Percentiles rank a stretch among this genome's conserved stretches.
Conservation (phyloP, 2,329 filamentous ascomycete genomes). For the Metarhizium guizhouense region DNA sequence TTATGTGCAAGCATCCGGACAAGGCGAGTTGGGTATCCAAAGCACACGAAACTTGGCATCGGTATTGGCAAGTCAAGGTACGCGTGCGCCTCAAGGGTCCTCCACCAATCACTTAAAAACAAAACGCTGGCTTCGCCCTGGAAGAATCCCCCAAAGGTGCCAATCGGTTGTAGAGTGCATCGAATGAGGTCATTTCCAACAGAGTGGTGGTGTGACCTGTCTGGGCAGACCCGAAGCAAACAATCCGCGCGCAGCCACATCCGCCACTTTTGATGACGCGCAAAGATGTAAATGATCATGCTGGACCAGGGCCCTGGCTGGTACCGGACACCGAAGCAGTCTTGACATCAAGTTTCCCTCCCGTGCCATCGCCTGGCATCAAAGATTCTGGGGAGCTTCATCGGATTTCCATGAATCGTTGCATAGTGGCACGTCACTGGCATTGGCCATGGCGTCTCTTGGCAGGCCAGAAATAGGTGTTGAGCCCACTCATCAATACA, state of each 20-base stretch:
- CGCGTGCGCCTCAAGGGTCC: neutral
- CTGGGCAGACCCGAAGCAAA: neutral
- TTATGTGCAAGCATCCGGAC: neutral
- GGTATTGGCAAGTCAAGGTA: neutral
- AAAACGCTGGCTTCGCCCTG: too few species aligned
- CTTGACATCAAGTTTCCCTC: neutral
- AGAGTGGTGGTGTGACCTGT: neutral
- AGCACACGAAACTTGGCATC: neutral
- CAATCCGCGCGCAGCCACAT: neutral
- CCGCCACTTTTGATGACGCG: neutral
- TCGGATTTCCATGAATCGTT: neutral
- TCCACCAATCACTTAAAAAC: neutral
- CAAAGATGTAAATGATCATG: neutral
- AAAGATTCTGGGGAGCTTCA: neutral
- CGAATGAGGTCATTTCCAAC: neutral
- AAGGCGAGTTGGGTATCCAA: neutral
- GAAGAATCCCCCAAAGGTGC: neutral
- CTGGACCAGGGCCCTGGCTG: neutral
- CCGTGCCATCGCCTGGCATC: neutral
- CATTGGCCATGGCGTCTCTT: neutral
- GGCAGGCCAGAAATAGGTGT: neutral
- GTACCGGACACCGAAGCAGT: neutral
- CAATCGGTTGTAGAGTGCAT: neutral
- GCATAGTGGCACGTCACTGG: neutral
- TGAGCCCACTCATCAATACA: neutral